phyloP scores from a whole-genome alignment of 257 asterid genomes.

The Verbena officinalis region DNA sequence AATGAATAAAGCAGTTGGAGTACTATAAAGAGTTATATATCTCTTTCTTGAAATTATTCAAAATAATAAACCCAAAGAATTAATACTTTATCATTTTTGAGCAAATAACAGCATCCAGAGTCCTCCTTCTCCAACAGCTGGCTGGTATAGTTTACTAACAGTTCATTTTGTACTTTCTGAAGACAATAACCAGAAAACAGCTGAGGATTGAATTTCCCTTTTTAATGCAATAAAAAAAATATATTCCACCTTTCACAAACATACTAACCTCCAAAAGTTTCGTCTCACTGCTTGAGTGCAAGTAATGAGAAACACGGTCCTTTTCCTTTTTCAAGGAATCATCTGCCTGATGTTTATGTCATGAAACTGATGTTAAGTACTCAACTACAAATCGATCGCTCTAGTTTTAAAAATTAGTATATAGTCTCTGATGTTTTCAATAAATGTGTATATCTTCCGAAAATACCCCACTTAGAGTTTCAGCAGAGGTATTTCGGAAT shows the following conservation, averaged over 20 bases:
- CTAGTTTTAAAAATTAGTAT: no score
- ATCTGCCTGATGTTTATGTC: constrained; percentile 44
- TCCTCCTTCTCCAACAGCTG: constrained; percentile 64
- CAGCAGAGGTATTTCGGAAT: no score
- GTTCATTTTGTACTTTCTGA: constrained; percentile 47
- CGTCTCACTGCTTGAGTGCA: constrained; percentile 52
- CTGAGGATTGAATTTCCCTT: background rate
- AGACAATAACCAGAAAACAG: background rate
- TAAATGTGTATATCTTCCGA: no score
- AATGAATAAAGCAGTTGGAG: constrained; percentile 7
- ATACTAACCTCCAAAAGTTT: constrained; percentile 54
- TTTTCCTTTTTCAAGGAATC: constrained; percentile 60
- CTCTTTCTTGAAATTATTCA: background rate
- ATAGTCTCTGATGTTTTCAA: no score
- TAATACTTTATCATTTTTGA: constrained; percentile 57
- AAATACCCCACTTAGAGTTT: no score
- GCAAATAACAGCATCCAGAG: constrained; percentile 63
- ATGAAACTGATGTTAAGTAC: constrained; percentile 4
- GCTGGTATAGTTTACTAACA: constrained; percentile 40
- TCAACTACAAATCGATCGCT: background rate
- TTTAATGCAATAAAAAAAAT: background rate
- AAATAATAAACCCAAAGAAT: background rate
- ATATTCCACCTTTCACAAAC: background rate
- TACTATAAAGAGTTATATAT: background rate
- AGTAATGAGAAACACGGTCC: constrained; percentile 54